These are phyloP conservation scores for Pleurotus sapidus DNA, from an alignment of 768 basidiomycete species.

Conservation along the genomic window DNA sequence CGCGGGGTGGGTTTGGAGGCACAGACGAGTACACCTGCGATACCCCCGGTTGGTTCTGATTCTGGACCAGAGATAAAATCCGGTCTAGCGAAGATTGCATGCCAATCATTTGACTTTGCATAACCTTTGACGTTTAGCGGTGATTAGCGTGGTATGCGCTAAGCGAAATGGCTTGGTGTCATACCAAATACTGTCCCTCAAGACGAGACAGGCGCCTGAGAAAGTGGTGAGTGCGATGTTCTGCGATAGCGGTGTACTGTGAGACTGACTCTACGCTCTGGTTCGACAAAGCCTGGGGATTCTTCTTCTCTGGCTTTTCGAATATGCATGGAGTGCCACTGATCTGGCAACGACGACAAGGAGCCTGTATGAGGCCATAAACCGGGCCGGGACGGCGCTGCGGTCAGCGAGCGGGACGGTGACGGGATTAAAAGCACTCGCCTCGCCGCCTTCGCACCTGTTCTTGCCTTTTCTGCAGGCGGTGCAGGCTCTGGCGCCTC, in stretches of 20 bases:
- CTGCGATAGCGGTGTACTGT: constrained; percentile 7
- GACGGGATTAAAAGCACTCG: constrained; percentile 22
- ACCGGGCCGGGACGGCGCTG: constrained; percentile 74
- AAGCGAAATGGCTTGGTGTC: constrained; percentile 12
- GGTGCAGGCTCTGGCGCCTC: constrained; percentile 87
- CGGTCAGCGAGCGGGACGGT: constrained; percentile 50
- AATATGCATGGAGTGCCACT: constrained; percentile 81
- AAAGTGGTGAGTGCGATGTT: constrained; percentile 16
- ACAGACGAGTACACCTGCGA: constrained; percentile 7
- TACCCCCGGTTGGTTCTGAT: constrained; percentile 23
- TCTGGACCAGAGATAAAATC: constrained; percentile 67
- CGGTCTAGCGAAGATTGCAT: constrained; percentile 89
- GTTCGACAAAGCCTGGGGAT: constrained; percentile 50
- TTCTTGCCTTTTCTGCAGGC: constrained; percentile 91
- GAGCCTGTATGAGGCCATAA: constrained; percentile 70
- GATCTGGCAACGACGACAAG: constrained; percentile 86
- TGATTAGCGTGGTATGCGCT: background rate
- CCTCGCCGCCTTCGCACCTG: constrained; percentile 90
- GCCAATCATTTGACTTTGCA: constrained; percentile 94
- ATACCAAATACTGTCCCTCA: constrained; percentile 82
- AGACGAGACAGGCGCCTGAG: constrained; percentile 76
- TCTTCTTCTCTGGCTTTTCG: constrained; percentile 92
- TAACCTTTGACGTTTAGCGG: constrained; percentile 47
- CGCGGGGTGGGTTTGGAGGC: constrained; percentile 26
- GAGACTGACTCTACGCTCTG: constrained; percentile 70